These are phyloP conservation scores for Backusella mclennaniae DNA, from an alignment of 192 early-diverging fungal genomes.

Conservation along the genomic window DNA sequence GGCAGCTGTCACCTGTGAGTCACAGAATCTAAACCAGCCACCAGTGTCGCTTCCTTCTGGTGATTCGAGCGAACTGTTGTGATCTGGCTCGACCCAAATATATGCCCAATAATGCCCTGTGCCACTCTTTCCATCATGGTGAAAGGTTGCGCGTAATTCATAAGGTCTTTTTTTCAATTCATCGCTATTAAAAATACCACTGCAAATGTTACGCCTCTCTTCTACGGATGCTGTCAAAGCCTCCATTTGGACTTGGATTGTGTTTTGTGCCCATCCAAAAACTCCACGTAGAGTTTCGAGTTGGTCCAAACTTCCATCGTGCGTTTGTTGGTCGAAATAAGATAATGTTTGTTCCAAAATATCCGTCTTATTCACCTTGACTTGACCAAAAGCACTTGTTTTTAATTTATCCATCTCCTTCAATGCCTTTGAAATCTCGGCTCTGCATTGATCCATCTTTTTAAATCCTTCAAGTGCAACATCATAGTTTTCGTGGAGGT, in stretches of 20 bases:
- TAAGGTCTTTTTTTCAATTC: constrained; percentile 26
- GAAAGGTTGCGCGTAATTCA: constrained; percentile 28
- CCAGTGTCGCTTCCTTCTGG: not conserved
- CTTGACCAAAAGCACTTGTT: not conserved
- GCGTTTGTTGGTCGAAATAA: not conserved
- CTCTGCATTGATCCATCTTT: constrained; percentile 4
- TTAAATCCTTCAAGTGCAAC: constrained; percentile 3
- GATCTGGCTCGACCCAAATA: constrained; percentile 24
- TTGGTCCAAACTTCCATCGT: not conserved
- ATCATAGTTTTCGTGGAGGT: constrained; percentile 30
- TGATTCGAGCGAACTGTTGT: not conserved
- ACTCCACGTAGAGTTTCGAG: not conserved
- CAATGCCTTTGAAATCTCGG: not conserved
- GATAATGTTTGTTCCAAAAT: not conserved
- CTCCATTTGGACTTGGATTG: not conserved
- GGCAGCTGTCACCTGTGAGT: constrained; percentile 21
- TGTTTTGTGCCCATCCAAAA: not conserved
- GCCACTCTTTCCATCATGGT: constrained; percentile 32
- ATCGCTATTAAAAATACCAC: constrained; percentile 15
- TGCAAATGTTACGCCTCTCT: not conserved
- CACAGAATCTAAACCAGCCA: constrained; percentile 35
- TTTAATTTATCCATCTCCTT: not conserved
- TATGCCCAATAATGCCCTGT: constrained; percentile 41
- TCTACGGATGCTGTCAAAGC: not conserved
- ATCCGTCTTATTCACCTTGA: not conserved